Percentiles rank a stretch among this genome's conserved stretches.
Conservation (phyloP, 2,329 filamentous ascomycete genomes). For the Verticillium isaacii region DNA sequence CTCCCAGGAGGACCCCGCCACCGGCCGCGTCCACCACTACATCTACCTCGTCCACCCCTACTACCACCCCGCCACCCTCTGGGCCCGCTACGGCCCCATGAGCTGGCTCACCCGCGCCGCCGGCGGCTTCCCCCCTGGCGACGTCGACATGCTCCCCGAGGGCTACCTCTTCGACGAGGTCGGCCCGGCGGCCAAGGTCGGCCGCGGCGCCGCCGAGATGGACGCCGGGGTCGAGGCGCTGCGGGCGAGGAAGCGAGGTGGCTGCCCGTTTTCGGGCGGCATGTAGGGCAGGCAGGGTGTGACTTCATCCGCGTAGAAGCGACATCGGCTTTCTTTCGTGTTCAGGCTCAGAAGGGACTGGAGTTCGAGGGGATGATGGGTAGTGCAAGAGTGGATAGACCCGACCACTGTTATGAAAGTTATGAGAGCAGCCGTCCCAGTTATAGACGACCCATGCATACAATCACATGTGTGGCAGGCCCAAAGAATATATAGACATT, state of each 20-base stretch:
- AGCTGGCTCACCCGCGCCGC: conserved; percentile 41
- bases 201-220: conserved; percentile 45
- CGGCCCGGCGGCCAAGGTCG: conserved; percentile 53
- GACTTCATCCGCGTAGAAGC: no score
- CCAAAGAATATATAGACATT: no score
- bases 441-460: no score
- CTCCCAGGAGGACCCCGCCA: conserved; percentile 44
- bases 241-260: conserved; percentile 1
- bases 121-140: conserved; percentile 42
- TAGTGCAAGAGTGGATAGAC: no score
- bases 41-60: conserved; percentile 60
- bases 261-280: conserved; percentile 9
- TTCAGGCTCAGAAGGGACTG: no score
- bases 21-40: conserved; percentile 44
- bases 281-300: not conserved
- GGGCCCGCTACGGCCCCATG: conserved; percentile 57
- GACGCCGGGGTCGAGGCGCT: conserved; percentile 19
- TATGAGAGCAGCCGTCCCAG: no score
- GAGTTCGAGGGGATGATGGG: no score
- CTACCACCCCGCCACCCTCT: conserved; percentile 55
- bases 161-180: conserved; percentile 56
- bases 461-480: no score
- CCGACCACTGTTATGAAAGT: no score
- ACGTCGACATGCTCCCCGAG: conserved; percentile 33
- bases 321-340: not conserved